Base-by-base conservation (phyloP, 306 rosid genomes). In the Corylus avellana region DNA sequence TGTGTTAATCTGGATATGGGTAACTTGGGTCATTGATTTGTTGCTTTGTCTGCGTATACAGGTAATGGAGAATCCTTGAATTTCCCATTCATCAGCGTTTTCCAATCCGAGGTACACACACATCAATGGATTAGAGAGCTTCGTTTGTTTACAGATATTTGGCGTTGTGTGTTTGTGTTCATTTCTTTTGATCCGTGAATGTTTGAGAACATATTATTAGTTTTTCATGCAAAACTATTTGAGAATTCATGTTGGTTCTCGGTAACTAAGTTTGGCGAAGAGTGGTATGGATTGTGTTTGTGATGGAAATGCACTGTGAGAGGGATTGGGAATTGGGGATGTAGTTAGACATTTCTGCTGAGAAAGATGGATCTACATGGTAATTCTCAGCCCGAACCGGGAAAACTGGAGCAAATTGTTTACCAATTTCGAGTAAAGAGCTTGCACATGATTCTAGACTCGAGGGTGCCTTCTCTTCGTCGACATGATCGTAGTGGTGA, bases 361-460 rank as follows among this genome's bases (percentile, higher is more conserved):
- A 73, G 85, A 62, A 71, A 54, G 80, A 91, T 93, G 97, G 94
- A 93, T 88, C 83, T 91, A 78, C 94, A 89, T 75, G 74, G 72
- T 78, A 91, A 90, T 79, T 66, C 77, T 80, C 97, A 86, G 69
- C 89, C 92, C 9, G 97, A 93, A 84, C 57, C 71, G 58, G 90
- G 94, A 20, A 93, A 91, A 77, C 83, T 89, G 90, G 97, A 93
- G 51, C 92, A 93, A 77, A 88, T 93, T 71, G 89, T 91, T 83
- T 87, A 90, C 74, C 96, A 91, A 55, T 93, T 91, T 84, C 86
- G 91, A 13, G 67, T 93, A 86, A 93, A 93, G 86, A 85, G 89
- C 83, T 79, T 93, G 82, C 97, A 93, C 76, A 61, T 85, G 47
- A 85, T 93, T 76, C 79, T 91, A 82, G 94, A 91, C 78, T 93